Evolutionary conservation across 176 grass and related monocot species (phyloP).

Genomic region (Tuctoria greenei): DNA sequence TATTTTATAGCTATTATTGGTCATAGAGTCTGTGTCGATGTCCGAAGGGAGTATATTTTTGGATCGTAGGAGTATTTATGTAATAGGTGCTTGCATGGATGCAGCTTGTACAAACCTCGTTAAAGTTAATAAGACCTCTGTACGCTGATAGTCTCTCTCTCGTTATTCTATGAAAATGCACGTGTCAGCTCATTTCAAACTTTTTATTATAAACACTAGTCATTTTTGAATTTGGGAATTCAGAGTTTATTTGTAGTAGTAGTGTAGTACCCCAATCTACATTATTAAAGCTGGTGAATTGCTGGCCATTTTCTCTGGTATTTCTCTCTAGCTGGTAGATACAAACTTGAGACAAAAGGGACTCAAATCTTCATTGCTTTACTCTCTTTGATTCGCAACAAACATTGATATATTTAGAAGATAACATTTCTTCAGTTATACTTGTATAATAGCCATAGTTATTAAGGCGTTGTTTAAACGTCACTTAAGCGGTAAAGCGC

Average conservation of each 20-base stretch:
- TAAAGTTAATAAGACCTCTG: neutral
- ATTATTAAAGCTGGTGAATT: neutral
- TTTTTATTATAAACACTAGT: neutral
- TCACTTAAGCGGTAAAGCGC: too few relatives aligned
- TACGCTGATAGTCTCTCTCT: neutral
- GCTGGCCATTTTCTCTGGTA: neutral
- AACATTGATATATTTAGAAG: neutral
- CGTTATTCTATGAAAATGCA: neutral
- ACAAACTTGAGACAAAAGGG: neutral
- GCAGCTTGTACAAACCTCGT: neutral
- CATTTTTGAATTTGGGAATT: too few relatives aligned
- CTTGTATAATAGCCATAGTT: neutral
- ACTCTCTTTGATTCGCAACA: neutral
- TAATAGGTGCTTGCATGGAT: neutral
- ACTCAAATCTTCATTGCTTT: neutral
- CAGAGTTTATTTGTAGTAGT: neutral
- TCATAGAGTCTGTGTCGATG: too few relatives aligned
- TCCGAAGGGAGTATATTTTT: too few relatives aligned
- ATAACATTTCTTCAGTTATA: too few relatives aligned
- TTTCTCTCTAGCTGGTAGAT: conserved; percentile 2
- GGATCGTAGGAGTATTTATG: neutral
- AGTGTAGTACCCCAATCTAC: too few relatives aligned
- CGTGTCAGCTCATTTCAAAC: neutral
- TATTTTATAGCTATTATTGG: too few relatives aligned
- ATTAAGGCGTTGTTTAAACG: too few relatives aligned